phyloP scores from a whole-genome alignment of 495 filamentous ascomycete species.

The Penicillium longicatenatum region DNA sequence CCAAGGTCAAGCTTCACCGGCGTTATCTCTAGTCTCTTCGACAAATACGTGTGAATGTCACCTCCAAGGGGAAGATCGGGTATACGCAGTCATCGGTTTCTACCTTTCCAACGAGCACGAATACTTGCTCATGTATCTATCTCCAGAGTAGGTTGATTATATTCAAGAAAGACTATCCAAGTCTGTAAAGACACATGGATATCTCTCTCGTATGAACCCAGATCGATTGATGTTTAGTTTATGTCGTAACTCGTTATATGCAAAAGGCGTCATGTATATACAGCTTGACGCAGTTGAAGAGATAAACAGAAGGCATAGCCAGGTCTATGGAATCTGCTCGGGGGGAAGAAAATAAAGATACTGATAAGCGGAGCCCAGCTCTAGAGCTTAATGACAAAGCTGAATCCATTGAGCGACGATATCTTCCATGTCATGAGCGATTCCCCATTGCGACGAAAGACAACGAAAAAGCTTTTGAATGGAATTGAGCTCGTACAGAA shows the following conservation, averaged over 20 bases:
- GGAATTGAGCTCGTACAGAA: constrained; percentile 52
- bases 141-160: no score
- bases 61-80: no score
- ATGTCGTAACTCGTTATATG: neutral
- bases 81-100: no score
- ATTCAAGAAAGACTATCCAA: neutral
- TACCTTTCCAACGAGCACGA: no score
- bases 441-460: constrained; percentile 49
- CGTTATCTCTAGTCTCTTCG: no score
- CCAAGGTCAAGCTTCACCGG: no score
- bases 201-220: neutral
- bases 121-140: no score
- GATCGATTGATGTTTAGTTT: neutral
- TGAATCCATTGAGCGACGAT: constrained; percentile 50
- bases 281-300: neutral
- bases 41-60: no score
- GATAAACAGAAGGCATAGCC: neutral
- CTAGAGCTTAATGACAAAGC: constrained; percentile 39
- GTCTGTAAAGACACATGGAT: neutral
- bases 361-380: constrained; percentile 7
- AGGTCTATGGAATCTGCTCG: neutral
- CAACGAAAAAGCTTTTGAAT: constrained; percentile 54
- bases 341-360: neutral
- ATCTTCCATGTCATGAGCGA: constrained; percentile 53
- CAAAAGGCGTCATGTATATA: neutral